Evolutionary conservation across 345 rosid species (phyloP), one percentile per base, ranked within the genome.

Genomic region (Moricandia arvensis): DNA sequence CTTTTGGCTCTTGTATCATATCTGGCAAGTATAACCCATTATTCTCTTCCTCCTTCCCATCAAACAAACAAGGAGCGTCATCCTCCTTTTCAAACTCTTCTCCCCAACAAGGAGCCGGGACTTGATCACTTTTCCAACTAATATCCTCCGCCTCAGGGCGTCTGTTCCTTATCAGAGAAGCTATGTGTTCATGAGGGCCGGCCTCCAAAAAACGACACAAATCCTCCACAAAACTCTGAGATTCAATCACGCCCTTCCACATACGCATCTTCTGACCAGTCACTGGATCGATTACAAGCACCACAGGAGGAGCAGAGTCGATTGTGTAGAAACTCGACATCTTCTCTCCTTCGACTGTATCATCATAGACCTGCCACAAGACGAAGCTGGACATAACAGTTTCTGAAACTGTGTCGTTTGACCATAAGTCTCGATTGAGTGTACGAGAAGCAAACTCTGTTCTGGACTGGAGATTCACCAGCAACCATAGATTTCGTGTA

Each of bases 391-490:
- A 87, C 71, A 73, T 26, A 10, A 92, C 74, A 16, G 93, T 83
- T 75, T 92, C 85, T 33, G 87, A 81, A 76, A 95, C 93, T 31
- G 90, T 88, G 29, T 89, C 92, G 81, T 95, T 85, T 34, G 91
- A 90, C 99, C 97, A 92, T 29, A 97, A 82, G 75, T 94, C 96
- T 41, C 91, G 82, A 76, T 94, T 92, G 66, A 94, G 95, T 84
- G 83, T 84, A 58, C 88, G 96, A 51, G 89, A 94, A 82, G 87
- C 83, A 76, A 88, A 89, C 71, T 89, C 93, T 70, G 80, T 87
- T 4, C 77, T 82, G 3, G 96, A 90, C 63, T 95, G 99, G 81
- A 95, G 76, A 80, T 95, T 92, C 47, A 92, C 87, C 6, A 94
- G 77, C 21, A 92, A 90, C 97, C 97, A 92, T 78, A 81, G 84